Evolutionary conservation across 495 filamentous ascomycete genomes (phyloP).

Genomic region (Penicillium coprophilum): DNA sequence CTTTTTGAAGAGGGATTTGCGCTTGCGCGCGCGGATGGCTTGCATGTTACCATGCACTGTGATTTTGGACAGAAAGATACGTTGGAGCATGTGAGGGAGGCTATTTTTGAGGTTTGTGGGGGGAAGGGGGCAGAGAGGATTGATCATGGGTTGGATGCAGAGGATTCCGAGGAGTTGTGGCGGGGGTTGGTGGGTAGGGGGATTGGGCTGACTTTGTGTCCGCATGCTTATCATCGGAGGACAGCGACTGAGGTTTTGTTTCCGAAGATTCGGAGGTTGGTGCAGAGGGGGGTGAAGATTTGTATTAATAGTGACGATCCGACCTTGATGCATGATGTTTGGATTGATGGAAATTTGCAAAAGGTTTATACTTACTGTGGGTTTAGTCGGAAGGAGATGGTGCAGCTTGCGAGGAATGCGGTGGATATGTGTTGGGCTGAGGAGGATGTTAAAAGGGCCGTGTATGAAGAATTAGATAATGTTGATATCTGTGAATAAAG

Average conservation of each 20-base stretch:
- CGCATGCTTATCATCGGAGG: slow-evolving; percentile 42
- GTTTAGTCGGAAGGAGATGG: slow-evolving; percentile 36
- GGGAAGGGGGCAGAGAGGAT: slow-evolving; percentile 36
- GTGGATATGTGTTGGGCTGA: slow-evolving; percentile 44
- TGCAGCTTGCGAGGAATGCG: slow-evolving; percentile 35
- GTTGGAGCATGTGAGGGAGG: slow-evolving; percentile 36
- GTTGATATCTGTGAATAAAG: slow-evolving; percentile 4
- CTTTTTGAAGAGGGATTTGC: slow-evolving; percentile 39
- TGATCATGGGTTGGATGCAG: slow-evolving; percentile 44
- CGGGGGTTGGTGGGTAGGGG: slow-evolving; percentile 27
- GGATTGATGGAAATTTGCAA: slow-evolving; percentile 44
- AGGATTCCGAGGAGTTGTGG: slow-evolving; percentile 33
- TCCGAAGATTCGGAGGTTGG: slow-evolving; percentile 37
- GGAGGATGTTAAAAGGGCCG: slow-evolving; percentile 24
- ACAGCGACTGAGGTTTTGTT: slow-evolving; percentile 40
- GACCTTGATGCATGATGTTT: slow-evolving; percentile 45
- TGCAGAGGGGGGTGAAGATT: slow-evolving; percentile 36
- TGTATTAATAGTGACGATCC: slow-evolving; percentile 46
- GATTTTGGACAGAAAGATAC: slow-evolving; percentile 45
- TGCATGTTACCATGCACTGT: slow-evolving; percentile 45
- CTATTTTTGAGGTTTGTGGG: slow-evolving; percentile 32
- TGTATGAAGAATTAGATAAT: slow-evolving; percentile 25
- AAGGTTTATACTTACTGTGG: slow-evolving; percentile 36
- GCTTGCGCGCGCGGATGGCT: slow-evolving; percentile 35
- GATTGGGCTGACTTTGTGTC: slow-evolving; percentile 45